A percentile compares a stretch with the other conserved stretches of the same genome.
phyloP scores from a whole-genome alignment of 768 basidiomycete species.

The Terana coerulea region DNA sequence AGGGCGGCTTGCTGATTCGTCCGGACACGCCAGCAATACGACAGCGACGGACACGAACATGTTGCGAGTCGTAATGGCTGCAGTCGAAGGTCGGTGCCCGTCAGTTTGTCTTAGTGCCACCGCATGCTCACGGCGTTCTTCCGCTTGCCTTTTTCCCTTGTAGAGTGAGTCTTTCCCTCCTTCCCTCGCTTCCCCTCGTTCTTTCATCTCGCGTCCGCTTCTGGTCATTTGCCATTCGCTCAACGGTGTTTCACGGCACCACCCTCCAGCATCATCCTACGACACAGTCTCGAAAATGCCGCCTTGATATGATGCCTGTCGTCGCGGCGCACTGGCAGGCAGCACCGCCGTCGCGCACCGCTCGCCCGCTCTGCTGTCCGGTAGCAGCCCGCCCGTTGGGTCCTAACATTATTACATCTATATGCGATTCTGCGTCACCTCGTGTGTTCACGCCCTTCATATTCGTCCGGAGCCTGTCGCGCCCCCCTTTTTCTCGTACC shows the following conservation, averaged over 20 bases:
- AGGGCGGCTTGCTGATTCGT: constrained; percentile 15
- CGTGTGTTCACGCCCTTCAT: no score
- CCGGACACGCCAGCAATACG: constrained; percentile 60
- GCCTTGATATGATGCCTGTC: constrained; percentile 49
- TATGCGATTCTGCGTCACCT: constrained; percentile 11
- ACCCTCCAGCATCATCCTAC: constrained; percentile 60
- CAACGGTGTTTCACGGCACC: constrained; percentile 29
- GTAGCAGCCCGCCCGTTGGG: no score
- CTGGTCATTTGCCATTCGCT: constrained; percentile 21
- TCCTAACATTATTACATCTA: constrained; percentile 12
- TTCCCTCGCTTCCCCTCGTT: constrained; percentile 16
- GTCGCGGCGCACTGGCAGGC: background rate
- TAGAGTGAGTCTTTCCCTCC: constrained; percentile 61
- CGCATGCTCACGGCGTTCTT: constrained; percentile 8
- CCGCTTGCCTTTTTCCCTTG: constrained; percentile 18
- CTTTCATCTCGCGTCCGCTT: constrained; percentile 23
- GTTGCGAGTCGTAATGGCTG: constrained; percentile 90
- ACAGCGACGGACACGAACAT: constrained; percentile 89
- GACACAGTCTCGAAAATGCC: constrained; percentile 59
- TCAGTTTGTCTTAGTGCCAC: constrained; percentile 3
- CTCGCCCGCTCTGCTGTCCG: background rate
- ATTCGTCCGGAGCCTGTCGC: background rate
- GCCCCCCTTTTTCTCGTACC: background rate
- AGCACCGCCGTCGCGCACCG: background rate
- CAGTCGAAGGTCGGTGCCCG: constrained; percentile 76